Base-by-base conservation (phyloP, 495 filamentous ascomycete species). In the Penicillium atrosanguineum region DNA sequence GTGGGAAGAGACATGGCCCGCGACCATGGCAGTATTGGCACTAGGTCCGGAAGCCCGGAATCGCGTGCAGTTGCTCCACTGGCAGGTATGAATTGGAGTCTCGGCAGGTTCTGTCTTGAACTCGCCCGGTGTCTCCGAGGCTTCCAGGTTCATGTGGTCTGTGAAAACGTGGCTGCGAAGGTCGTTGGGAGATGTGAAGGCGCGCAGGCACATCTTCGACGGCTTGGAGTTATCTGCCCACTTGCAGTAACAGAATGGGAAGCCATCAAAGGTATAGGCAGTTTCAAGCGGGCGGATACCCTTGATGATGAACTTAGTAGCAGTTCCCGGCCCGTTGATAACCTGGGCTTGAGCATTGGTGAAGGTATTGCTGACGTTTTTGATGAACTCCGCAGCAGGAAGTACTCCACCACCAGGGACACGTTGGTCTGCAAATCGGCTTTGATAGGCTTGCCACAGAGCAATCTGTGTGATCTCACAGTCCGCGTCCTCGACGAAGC, bases 381-480 rank as follows among this genome's bases (percentile, higher is more conserved):
- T 88, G 63, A 99, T 99, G 67, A 97, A 99, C 41, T 97, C 95
- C 3, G 91, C 90, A 1, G 95, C 94, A 9, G 85, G 85, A 39
- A 97, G 82, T 51, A 91, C 83, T 23, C 78, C 78, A 14, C 80
- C 79, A 14, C 77, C 75, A 29, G 73, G 69, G 29, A 71, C 55
- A 14, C 71, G 69, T 42, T 72, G 69, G 15, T 77, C 71, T 21
- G 78, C 77, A 55, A 98, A 97, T 1, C 89, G 87, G 34, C 76
- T 77, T 62, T 97, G 94, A 61, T 99, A 99, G 2, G 94, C 93
- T 67, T 95, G 89, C 95, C 95, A 99, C 43, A 97, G 80, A 7
- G 86, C 84, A 48, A 99, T 97, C 67, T 99, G 95, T 0, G 95
- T 97, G 60, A 99, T 95, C 44, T 92, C 86, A 31, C 86, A 86